Evolutionary conservation across 495 filamentous ascomycete genomes (phyloP), one percentile per base, ranked within the genome.

Genomic region (Talaromyces liani): DNA sequence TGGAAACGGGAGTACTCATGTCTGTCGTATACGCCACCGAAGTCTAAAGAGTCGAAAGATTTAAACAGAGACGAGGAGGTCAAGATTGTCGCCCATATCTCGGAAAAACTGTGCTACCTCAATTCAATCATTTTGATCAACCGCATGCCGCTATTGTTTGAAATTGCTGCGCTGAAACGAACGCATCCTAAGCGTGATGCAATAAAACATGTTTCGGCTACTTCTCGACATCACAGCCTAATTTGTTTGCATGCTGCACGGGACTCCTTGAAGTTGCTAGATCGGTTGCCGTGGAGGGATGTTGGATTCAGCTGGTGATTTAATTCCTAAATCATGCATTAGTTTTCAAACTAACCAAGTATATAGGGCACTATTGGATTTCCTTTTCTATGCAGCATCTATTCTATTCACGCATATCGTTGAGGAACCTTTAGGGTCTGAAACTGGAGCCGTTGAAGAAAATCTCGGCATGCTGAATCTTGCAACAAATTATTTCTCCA

Each of bases 71-170:
- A 72, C 88, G 92, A 66, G 87, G 87, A 66, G 87, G 88, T n/a
- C 83, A 84, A 2, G 91, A 97, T 71, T 92, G 90, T 14, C 87
- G 34, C 58, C 2, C 33, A 60, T 6, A 41, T 36, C 20, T 20
- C 33, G 6, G 31, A 49, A 7, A 41, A 95, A 69, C 92, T 97
- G 67, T 85, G 90, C 45, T 98, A 98, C 72, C 96, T 97, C 80
- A 97, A 97, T 76, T 92, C 91, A 63, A 77, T 96, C 63, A 96
- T 92, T 16, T 98, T 96, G 39, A 93, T 98, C 63, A 93, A 98
- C 75, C 91, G 94, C 27, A 93, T 98, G 87, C 94, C 91, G 2
- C 83, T 96, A 64, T 88, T 97, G 68, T 88, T 97, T 69, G 91
- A 93, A 90, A 86, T 65, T 59, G 65, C 2, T 61, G 68, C 18